Evolutionary conservation across 2,329 filamentous ascomycete genomes (phyloP), one percentile per base, ranked within the genome.

Genomic region (Fusarium compactum): DNA sequence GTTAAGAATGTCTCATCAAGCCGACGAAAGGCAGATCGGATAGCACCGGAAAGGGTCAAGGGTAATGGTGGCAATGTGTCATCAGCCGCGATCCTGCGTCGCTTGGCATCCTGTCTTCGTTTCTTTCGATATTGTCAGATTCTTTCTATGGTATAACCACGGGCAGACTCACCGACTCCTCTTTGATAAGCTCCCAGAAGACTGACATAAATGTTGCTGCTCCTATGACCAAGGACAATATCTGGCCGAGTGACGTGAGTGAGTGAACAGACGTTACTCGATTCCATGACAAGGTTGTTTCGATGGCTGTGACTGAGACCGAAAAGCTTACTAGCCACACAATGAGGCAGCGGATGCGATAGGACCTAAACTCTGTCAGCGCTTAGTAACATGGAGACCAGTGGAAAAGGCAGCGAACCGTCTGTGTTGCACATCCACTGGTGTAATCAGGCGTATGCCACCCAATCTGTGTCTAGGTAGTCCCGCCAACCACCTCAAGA

Each of bases 401-500:
- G 25, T 8, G 5, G 4, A 27, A 27, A 27, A 3, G 25, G 25
- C 9, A 27, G 2, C 30, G 0, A 9, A 34, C 32, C 8, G 5
- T 18, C 32, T 34, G 3, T 6, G 32, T 11, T 0, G 16, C 0
- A 4, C 9, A 6, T 38, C 32, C 0, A 18, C 32, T 18, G 16
- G 32, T 18, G 32, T 38, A 5, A 38, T 10, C 16, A 38, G 32
- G 8, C 32, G 32, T 18, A 38, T 38, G 9, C 32, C 16, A 6
- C 32, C 32, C 5, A 18, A 10, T 5, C 8, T 18, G 3, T 34
- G 5, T 18, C 2, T 2, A 10, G 32, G 32, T 15, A 34, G 4
- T 3, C 32, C 32, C 5, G 2, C 16, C 16, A 5, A 0, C 15
- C 0, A 0, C 5, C 32, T 34, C 8, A 34, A 1, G 0, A 3